Evolutionary conservation across 257 asterid species (phyloP), one percentile per base, ranked within the genome.

Genomic region (Nicotiana benthamiana): DNA sequence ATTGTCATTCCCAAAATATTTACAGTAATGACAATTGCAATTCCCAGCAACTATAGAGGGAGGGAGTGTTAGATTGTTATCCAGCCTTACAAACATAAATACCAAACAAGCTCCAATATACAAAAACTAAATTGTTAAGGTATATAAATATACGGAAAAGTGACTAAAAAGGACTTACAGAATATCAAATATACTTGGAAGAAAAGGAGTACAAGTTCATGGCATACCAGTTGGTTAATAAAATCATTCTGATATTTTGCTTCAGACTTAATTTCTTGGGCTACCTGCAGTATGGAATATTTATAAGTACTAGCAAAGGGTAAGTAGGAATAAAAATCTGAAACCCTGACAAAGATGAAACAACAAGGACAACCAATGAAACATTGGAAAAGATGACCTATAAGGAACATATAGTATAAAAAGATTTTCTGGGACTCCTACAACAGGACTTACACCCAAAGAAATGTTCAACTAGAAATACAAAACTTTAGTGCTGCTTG

Each of bases 161-260:
- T 72, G 24, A 24, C 78, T 15, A 51, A 74, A n/a, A 74, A 22
- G 40, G 56, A 46, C 60, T 72, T 15, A 48, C 24, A 46, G 40
- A 17, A 72, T 26, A 36, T 26, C 40, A 74, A 1, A 48, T 20
- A 24, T 72, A 48, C 78, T 48, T 18, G 2, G 78, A 24, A 46
- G 48, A 72, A 72, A 24, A 56, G 40, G 61, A 48, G 61, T 48
- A 48, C 6, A 54, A 74, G 24, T 68, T 60, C 77, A 65, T 12
- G 68, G 80, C 92, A 75, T 92, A 93, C 98, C 97, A 95, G 88
- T 88, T 93, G 97, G 87, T 88, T 92, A 86, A 95, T 88, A 85
- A 93, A 91, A 85, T 95, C 97, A 86, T 91, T 95, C 89, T 95
- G 99, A 81, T 52, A 89, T 85, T 87, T 92, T 4, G 99, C 95